Conservation (phyloP, 352 stramenopile species). For the Phytophthora foliorum region DNA sequence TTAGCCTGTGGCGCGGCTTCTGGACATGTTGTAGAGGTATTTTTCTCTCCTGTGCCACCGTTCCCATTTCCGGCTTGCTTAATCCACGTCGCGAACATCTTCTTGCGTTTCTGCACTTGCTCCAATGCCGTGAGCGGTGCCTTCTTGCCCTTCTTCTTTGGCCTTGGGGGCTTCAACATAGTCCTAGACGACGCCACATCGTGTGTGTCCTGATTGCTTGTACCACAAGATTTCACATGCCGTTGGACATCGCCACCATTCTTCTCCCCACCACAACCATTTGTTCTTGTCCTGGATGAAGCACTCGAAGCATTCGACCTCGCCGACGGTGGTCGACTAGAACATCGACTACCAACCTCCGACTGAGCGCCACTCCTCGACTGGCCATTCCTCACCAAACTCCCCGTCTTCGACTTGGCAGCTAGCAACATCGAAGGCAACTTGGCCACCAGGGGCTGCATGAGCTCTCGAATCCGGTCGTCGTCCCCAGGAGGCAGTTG, state of each 20-base stretch:
- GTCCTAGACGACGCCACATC: slow-evolving; percentile 19
- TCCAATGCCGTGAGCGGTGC: slow-evolving; percentile 50
- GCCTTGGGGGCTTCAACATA: slow-evolving; percentile 18
- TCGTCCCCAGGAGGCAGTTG: slow-evolving; percentile 64
- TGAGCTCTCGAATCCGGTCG: slow-evolving; percentile 72
- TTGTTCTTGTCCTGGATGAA: slow-evolving; percentile 23
- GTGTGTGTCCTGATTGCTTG: slow-evolving; percentile 60
- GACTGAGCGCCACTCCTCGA: slow-evolving; percentile 13
- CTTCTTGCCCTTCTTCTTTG: slow-evolving; percentile 53
- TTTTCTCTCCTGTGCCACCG: slow-evolving; percentile 12
- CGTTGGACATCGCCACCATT: slow-evolving; percentile 8
- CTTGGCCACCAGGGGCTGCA: slow-evolving; percentile 82
- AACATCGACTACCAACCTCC: slow-evolving; percentile 29
- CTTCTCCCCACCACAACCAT: neutral
- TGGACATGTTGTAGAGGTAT: neutral
- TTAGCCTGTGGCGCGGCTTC: slow-evolving; percentile 11
- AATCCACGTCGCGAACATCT: slow-evolving; percentile 83
- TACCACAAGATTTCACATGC: slow-evolving; percentile 17
- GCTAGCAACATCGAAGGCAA: slow-evolving; percentile 72
- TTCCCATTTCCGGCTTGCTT: slow-evolving; percentile 40
- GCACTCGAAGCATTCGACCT: slow-evolving; percentile 27
- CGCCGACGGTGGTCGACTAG: slow-evolving; percentile 36
- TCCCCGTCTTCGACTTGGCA: slow-evolving; percentile 42
- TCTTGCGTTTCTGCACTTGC: slow-evolving; percentile 73
- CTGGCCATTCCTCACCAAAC: slow-evolving; percentile 11